phyloP scores from a whole-genome alignment of 2,329 filamentous ascomycete genomes.

The Sporothrix dimorphospora region DNA sequence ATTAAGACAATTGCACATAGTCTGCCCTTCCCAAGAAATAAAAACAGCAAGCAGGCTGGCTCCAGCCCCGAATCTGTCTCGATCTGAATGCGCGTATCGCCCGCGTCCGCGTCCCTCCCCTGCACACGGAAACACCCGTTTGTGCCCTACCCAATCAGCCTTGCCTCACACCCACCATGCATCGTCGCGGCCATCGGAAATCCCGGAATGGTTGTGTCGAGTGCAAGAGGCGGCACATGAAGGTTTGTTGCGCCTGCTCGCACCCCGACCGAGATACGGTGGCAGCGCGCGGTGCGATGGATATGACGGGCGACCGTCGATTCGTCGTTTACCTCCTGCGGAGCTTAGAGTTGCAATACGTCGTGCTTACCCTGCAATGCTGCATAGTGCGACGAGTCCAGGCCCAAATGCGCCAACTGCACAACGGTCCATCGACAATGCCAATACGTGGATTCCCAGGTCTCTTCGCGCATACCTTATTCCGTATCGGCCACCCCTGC shows the following conservation, averaged over 20 bases:
- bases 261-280: not conserved
- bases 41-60: not conserved
- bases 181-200: slow-evolving; percentile 37
- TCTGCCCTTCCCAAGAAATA: not conserved
- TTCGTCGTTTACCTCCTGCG: not conserved
- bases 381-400: slow-evolving; percentile 40
- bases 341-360: not conserved
- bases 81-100: slow-evolving; percentile 28
- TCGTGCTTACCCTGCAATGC: not conserved
- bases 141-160: not conserved
- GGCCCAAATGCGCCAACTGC: slow-evolving; percentile 41
- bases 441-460: slow-evolving; percentile 32
- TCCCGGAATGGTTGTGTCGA: slow-evolving; percentile 41
- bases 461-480: slow-evolving; percentile 4
- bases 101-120: not conserved
- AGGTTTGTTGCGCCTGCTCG: slow-evolving; percentile 29
- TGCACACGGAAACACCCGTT: not conserved
- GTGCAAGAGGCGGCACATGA: slow-evolving; percentile 42
- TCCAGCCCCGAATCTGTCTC: not conserved
- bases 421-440: slow-evolving; percentile 38
- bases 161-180: slow-evolving; percentile 23
- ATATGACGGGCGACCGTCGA: not conserved
- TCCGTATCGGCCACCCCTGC: not conserved
- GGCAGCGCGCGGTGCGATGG: no score
- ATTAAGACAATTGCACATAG: no score